phyloP scores from a whole-genome alignment of 192 early-diverging fungal species.

The Linnemannia schmuckeri region DNA sequence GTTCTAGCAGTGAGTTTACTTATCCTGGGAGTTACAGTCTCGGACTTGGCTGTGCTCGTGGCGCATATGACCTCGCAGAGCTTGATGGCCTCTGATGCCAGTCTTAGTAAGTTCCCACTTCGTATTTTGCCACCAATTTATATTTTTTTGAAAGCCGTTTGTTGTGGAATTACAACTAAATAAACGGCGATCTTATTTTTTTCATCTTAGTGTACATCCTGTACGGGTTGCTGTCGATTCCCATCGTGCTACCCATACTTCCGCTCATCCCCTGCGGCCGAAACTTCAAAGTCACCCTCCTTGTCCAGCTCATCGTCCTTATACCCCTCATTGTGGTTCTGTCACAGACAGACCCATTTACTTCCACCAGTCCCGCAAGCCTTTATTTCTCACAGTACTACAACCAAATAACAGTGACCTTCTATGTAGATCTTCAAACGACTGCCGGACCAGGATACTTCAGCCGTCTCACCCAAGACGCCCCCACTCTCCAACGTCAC shows the following conservation, averaged over 20 bases:
- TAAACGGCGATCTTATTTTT: neutral
- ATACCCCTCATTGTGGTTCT: slow-evolving; percentile 6
- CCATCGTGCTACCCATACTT: slow-evolving; percentile 12
- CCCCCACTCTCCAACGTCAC: neutral
- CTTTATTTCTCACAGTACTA: slow-evolving; percentile 33
- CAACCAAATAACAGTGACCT: slow-evolving; percentile 26
- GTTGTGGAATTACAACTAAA: neutral
- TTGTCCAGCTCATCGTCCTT: slow-evolving; percentile 8
- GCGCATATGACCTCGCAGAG: slow-evolving; percentile 22
- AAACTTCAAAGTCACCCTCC: slow-evolving; percentile 27
- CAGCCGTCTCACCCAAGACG: slow-evolving; percentile 8
- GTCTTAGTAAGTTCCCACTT: slow-evolving; percentile 19
- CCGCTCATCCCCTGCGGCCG: slow-evolving; percentile 29
- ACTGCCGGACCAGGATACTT: slow-evolving; percentile 13
- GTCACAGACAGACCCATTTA: slow-evolving; percentile 16
- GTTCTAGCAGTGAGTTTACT: slow-evolving; percentile 9
- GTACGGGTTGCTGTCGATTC: slow-evolving; percentile 33
- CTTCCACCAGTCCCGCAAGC: neutral
- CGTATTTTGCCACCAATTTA: no score
- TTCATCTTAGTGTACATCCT: slow-evolving; percentile 32
- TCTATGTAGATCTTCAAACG: slow-evolving; percentile 2
- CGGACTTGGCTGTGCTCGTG: slow-evolving; percentile 14
- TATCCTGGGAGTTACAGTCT: slow-evolving; percentile 8
- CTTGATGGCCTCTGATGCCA: slow-evolving; percentile 4
- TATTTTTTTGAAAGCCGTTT: no score